Evolutionary conservation across 345 rosid species (phyloP).

Genomic region (Gossypium turneri): DNA sequence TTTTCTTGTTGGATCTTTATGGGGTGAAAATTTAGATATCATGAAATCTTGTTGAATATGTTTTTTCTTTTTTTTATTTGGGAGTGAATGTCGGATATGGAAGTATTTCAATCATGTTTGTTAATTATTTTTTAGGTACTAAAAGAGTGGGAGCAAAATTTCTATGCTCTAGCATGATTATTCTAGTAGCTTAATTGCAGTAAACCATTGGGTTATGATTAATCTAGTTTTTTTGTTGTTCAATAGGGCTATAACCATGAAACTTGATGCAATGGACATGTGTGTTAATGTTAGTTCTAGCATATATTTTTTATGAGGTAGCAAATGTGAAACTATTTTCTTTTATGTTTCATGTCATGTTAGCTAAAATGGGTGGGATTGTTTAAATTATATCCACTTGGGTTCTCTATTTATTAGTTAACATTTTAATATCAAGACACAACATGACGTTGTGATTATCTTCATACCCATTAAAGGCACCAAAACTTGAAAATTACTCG

Average conservation of each 20-base stretch:
- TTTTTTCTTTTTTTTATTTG: no score
- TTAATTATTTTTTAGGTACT: not conserved
- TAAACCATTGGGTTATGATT: not conserved
- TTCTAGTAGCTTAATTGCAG: not conserved
- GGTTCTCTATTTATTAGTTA: not conserved
- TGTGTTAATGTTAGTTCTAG: no score
- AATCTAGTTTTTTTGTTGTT: slow-evolving; percentile 5
- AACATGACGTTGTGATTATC: not conserved
- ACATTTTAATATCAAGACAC: not conserved
- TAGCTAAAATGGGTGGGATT: not conserved
- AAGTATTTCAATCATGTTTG: not conserved
- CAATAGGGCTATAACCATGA: slow-evolving; percentile 7
- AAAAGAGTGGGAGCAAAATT: not conserved
- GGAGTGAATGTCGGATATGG: no score
- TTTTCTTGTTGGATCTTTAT: no score
- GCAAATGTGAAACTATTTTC: no score
- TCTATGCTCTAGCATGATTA: not conserved
- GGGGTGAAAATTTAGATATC: no score
- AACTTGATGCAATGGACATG: not conserved
- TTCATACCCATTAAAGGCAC: not conserved
- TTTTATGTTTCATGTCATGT: no score
- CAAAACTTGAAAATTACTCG: not conserved
- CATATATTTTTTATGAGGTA: no score
- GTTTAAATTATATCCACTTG: not conserved
- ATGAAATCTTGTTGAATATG: no score